Percentiles rank a stretch among this genome's conserved stretches.
These are phyloP conservation scores for Talaromyces liani DNA, from an alignment of 495 filamentous ascomycete species.

Conservation along the genomic window DNA sequence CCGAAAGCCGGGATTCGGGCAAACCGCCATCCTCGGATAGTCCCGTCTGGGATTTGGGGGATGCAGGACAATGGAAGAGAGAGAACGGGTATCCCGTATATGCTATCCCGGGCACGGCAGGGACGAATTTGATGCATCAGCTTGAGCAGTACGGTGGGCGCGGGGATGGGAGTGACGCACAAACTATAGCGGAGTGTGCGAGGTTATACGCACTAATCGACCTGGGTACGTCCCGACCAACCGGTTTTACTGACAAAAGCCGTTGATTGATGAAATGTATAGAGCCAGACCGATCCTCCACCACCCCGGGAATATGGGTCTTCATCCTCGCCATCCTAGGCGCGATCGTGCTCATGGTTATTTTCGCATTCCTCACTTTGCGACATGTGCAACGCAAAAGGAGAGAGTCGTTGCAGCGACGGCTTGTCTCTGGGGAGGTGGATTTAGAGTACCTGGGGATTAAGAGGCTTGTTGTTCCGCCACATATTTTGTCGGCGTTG, in stretches of 20 bases:
- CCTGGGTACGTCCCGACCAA: conserved; percentile 33
- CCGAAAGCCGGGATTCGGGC: conserved; percentile 41
- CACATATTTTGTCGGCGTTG: conserved; percentile 57
- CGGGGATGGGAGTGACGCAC: background rate
- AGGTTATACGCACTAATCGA: conserved; percentile 59
- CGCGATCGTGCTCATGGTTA: conserved; percentile 59
- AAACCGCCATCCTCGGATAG: conserved; percentile 55
- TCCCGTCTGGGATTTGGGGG: conserved; percentile 57
- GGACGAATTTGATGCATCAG: conserved; percentile 60
- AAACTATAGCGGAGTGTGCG: conserved; percentile 10
- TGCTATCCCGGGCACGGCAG: conserved; percentile 63
- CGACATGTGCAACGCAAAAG: conserved; percentile 63
- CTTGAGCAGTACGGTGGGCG: conserved; percentile 70
- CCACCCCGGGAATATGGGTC: conserved; percentile 67
- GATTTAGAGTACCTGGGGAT: conserved; percentile 76
- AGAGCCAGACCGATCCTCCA: conserved; percentile 14
- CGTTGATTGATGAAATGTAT: background rate
- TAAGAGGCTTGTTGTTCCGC: conserved; percentile 64
- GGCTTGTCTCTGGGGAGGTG: conserved; percentile 67
- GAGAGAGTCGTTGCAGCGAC: conserved; percentile 54
- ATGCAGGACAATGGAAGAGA: conserved; percentile 55
- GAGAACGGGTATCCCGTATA: conserved; percentile 70
- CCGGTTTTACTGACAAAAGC: too few relatives aligned
- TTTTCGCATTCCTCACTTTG: conserved; percentile 60
- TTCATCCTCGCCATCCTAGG: conserved; percentile 76